phyloP scores from a whole-genome alignment of 2,329 filamentous ascomycete species.

The Xylariaceae sp. region DNA sequence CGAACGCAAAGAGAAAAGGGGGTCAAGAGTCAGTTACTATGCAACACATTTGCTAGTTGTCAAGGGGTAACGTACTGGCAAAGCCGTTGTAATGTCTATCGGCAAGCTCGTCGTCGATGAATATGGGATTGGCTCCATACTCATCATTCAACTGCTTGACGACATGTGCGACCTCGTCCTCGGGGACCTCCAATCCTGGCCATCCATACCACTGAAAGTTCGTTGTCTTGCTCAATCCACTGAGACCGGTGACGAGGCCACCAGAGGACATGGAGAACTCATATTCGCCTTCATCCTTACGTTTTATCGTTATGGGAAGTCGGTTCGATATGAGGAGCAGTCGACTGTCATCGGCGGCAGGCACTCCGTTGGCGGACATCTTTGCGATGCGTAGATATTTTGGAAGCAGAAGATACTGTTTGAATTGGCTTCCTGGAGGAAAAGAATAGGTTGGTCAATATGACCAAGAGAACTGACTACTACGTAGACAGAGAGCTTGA shows the following conservation, averaged over 20 bases:
- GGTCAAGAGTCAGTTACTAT: slow-evolving; percentile 8
- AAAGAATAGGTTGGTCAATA: neutral
- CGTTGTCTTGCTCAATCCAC: slow-evolving; percentile 84
- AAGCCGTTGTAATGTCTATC: slow-evolving; percentile 98
- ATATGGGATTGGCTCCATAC: slow-evolving; percentile 85
- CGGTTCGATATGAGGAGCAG: slow-evolving; percentile 90
- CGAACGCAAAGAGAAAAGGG: neutral
- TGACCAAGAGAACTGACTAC: neutral
- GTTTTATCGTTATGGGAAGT: slow-evolving; percentile 93
- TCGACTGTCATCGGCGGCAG: slow-evolving; percentile 32
- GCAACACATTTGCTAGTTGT: neutral
- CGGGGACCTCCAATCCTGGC: slow-evolving; percentile 88
- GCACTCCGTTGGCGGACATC: slow-evolving; percentile 25
- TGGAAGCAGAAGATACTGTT: neutral
- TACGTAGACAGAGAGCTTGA: neutral
- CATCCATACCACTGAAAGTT: slow-evolving; percentile 99
- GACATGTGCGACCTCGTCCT: slow-evolving; percentile 70
- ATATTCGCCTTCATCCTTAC: slow-evolving; percentile 85
- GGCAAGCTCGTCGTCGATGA: slow-evolving; percentile 87
- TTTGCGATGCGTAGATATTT: neutral
- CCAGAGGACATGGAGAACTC: slow-evolving; percentile 95
- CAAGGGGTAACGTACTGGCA: slow-evolving; percentile 60
- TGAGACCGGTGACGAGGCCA: slow-evolving; percentile 88
- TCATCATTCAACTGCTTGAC: slow-evolving; percentile 76
- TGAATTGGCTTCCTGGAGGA: neutral